A percentile compares a stretch with the other conserved stretches of the same genome.
phyloP scores from a whole-genome alignment of 176 grass and related monocot genomes.

The Aegilops tauschii region DNA sequence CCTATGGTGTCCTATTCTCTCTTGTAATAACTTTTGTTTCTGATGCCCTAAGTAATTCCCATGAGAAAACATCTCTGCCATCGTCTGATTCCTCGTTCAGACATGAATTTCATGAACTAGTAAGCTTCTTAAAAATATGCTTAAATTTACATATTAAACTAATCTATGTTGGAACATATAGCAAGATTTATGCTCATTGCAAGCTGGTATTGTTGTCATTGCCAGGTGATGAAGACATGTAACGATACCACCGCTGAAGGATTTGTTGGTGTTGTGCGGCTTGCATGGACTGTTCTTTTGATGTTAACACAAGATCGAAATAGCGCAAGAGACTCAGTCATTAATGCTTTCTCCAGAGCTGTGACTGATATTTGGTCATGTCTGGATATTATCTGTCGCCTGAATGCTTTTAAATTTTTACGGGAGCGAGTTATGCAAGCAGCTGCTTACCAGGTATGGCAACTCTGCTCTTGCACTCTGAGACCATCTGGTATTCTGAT shows the following conservation, averaged over 20 bases:
- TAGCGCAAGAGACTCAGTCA: constrained; percentile 44
- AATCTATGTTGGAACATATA: constrained; percentile 12
- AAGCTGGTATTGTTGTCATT: constrained; percentile 25
- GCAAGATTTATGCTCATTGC: constrained; percentile 25
- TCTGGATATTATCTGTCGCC: constrained; percentile 66
- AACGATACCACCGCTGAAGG: constrained; percentile 62
- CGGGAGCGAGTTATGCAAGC: constrained; percentile 58
- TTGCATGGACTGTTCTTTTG: constrained; percentile 88
- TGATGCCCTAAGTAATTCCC: constrained; percentile 67
- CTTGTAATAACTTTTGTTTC: constrained; percentile 80
- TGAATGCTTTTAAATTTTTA: constrained; percentile 83
- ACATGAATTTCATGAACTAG: constrained; percentile 86
- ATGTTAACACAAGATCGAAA: constrained; percentile 84
- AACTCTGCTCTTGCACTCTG: not conserved
- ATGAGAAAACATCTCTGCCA: constrained; percentile 40
- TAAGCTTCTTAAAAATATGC: constrained; percentile 35
- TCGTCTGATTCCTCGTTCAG: constrained; percentile 75
- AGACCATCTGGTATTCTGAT: not conserved
- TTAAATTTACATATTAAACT: not conserved
- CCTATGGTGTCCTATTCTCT: constrained; percentile 65
- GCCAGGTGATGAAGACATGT: constrained; percentile 67
- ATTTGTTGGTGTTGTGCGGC: constrained; percentile 71
- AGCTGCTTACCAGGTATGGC: constrained; percentile 80
- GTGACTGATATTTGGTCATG: constrained; percentile 59
- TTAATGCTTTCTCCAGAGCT: constrained; percentile 45